Base-by-base conservation (phyloP, 176 grass and related monocot species). In the Luzula sylvatica region DNA sequence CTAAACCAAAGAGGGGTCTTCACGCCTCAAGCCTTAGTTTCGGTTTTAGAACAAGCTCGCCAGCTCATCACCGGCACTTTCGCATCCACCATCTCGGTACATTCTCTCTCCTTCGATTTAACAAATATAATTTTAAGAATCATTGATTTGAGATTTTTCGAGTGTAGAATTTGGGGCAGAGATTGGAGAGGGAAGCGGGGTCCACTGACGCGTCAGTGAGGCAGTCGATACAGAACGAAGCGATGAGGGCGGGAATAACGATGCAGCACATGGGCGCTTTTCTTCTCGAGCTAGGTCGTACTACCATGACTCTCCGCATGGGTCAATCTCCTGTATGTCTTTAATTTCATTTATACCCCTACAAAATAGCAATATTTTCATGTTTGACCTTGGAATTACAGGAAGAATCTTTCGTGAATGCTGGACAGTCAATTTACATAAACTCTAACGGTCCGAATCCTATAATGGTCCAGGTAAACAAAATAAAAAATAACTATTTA, bases 401-500 rank as follows among this genome's bases (percentile, higher is more conserved):
- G 92, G 53, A 66, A 61, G 65, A 76, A 48, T 80, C 92, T 61
- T 88, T 80, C 68, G 92, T 96, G 23, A 89, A 96, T 77, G 49
- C 84, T 58, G 92, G 85, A 20, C 60, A 83, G 53, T 71, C 92
- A 67, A 80, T 86, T 77, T 96, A 96, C 66, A 73, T 96, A 67
- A 81, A 83, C 65, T 68, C 78, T 30, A 65, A 62, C 18, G 92
- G 92, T 45, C 92, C 92, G 74, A 96, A 89, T 68, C 92, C 84
- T 38, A 89, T 96, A 43, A 96, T 96, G 92, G 92, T 96, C 82
- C 92, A 96, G 92, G 92, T 96, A 38, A 82, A 11, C 38, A 38
- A 43, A 19, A 66, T 23, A 29, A 9, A n/a, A n/a, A n/a, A 52
- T 38, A 11, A 44, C 52, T 56, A 18, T 40, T 32, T n/a, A 3